Evolutionary conservation across 331 rosid species (phyloP), one percentile per base, ranked within the genome.

Genomic region (Cydonia oblonga): DNA sequence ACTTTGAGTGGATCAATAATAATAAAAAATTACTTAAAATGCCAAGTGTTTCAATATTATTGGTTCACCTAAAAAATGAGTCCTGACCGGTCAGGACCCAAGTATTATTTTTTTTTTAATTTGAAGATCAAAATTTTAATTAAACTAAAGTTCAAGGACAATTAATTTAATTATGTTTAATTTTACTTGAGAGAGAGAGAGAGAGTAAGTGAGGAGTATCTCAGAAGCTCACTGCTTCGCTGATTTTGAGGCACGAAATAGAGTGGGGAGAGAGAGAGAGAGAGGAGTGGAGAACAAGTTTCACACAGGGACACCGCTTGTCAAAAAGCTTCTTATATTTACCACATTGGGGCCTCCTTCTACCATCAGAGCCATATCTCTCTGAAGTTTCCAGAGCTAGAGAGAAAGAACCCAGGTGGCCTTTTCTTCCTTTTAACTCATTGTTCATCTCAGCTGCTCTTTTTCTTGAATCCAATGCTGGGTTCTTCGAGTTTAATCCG

Each of bases 201-300:
- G 40, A 9, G 42, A 9, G 60, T 29, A 75, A 71, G 38, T 63
- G 86, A 78, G 66, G 80, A 87, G 90, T 88, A 80, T 88, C 82
- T 84, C 88, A 90, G 89, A 92, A 90, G 96, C 89, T 90, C 92
- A 81, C 87, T 86, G 91, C 84, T 88, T 87, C 83, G 89, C 96
- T 92, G 96, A 92, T 90, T 92, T 92, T 92, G 98, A 92, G 96
- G 92, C 84, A 87, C 69, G 84, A 70, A 66, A 60, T 25, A 25
- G 23, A 53, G 62, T 81, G 35, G 61, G 25, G n/a, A 23, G 20
- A 69, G 76, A 74, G 73, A 42, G 76, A 76, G 78, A 67, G 83
- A 67, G 78, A 67, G 66, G 78, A 81, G 92, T 86, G 83, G 85
- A 73, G 67, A 58, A 33, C 90, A 85, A 88, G 91, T 84, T 82